These are phyloP conservation scores for Boletus rubroflammeus DNA, from an alignment of 768 basidiomycete genomes.

Conservation along the genomic window DNA sequence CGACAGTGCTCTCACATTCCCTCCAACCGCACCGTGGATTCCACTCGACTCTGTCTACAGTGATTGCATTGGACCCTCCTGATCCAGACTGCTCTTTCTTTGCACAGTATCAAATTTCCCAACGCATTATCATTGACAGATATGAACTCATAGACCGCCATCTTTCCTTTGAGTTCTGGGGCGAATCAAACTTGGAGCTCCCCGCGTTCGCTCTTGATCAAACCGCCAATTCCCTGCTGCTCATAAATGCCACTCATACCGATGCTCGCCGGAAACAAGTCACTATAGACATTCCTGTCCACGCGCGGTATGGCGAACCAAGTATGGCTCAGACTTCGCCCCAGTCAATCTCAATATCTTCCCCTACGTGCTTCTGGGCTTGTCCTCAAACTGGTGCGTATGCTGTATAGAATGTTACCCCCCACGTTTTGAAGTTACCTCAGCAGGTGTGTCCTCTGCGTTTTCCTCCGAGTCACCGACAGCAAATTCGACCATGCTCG, in stretches of 20 bases:
- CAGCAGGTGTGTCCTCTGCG: conserved; percentile 1
- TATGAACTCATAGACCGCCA: conserved; percentile 38
- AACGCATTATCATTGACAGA: conserved; percentile 41
- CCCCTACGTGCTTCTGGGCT: conserved; percentile 33
- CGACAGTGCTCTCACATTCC: conserved; percentile 14
- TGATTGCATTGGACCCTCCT: conserved; percentile 11
- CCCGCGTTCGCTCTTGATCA: conserved; percentile 37
- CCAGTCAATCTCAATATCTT: conserved; percentile 21
- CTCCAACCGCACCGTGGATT: conserved; percentile 27
- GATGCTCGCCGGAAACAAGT: conserved; percentile 6
- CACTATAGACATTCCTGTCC: conserved; percentile 38
- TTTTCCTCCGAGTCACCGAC: conserved; percentile 20
- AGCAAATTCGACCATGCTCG: conserved; percentile 23
- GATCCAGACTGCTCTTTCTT: conserved; percentile 27
- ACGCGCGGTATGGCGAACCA: conserved; percentile 41
- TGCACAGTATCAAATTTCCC: conserved; percentile 35
- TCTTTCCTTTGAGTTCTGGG: conserved; percentile 35
- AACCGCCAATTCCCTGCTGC: conserved; percentile 26
- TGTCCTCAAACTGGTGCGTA: conserved; percentile 27
- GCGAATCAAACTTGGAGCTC: conserved; percentile 41
- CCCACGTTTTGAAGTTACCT: conserved; percentile 2
- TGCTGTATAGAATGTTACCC: background rate
- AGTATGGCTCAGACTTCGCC: conserved; percentile 5
- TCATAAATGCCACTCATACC: conserved; percentile 28
- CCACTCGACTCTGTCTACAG: conserved; percentile 30